A percentile compares a stretch with the other conserved stretches of the same genome.
Conservation (phyloP, 352 stramenopile genomes). For the Pythium dissimile region DNA sequence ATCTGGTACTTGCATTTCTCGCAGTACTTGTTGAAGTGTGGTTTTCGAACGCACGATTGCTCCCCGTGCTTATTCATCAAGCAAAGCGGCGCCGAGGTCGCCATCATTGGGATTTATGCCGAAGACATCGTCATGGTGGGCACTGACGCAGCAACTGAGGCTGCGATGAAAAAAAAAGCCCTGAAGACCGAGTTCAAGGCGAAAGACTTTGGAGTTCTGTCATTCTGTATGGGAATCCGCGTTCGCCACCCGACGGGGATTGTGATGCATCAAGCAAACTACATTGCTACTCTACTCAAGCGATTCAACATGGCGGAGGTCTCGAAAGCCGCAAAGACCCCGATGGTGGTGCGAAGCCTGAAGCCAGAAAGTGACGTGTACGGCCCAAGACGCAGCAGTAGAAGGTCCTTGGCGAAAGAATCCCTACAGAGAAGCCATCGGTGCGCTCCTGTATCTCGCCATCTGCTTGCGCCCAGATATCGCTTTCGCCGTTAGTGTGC, state of each 20-base stretch:
- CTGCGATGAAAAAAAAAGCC: conserved; percentile 17
- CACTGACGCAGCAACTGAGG: conserved; percentile 15
- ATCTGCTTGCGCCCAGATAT: conserved; percentile 22
- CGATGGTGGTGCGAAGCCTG: conserved; percentile 19
- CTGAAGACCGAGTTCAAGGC: conserved; percentile 20
- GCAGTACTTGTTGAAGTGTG: conserved; percentile 20
- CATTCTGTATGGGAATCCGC: conserved; percentile 16
- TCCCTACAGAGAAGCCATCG: conserved; percentile 18
- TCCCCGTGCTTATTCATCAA: conserved; percentile 19
- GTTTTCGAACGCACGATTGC: conserved; percentile 12
- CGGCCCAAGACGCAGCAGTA: conserved; percentile 17
- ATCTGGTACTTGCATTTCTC: conserved; percentile 19
- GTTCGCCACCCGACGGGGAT: conserved; percentile 17
- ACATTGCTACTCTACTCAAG: conserved; percentile 13
- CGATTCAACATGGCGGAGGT: conserved; percentile 18
- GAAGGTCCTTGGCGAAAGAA: conserved; percentile 10
- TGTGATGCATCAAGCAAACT: conserved; percentile 15
- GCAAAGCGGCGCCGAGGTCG: conserved; percentile 18
- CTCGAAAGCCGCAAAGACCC: conserved; percentile 11
- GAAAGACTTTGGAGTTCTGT: conserved; percentile 16
- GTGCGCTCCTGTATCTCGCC: conserved; percentile 9
- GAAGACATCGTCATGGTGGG: conserved; percentile 21
- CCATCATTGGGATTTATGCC: conserved; percentile 22
- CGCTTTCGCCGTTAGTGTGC: conserved; percentile 15
- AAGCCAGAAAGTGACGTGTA: conserved; percentile 17